Conservation (phyloP, 768 basidiomycete species). For the Pisolithus marmoratus region DNA sequence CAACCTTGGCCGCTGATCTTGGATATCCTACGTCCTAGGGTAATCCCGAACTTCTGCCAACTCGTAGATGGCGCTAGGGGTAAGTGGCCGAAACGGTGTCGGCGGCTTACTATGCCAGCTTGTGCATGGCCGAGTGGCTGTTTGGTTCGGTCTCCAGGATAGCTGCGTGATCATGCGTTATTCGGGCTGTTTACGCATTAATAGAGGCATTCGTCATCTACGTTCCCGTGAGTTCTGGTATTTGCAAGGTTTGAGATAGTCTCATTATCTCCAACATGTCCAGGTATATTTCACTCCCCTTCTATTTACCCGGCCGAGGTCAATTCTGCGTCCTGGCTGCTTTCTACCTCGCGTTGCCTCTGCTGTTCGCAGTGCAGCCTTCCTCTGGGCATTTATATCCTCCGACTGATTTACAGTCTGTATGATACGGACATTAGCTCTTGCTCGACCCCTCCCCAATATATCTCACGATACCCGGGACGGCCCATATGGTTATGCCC, state of each 20-base stretch:
- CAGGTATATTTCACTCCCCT: slow-evolving; percentile 70
- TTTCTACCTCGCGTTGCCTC: slow-evolving; percentile 39
- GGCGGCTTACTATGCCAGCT: slow-evolving; percentile 77
- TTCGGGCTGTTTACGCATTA: slow-evolving; percentile 51
- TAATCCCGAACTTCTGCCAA: slow-evolving; percentile 53
- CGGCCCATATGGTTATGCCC: slow-evolving; percentile 62
- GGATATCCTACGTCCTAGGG: slow-evolving; percentile 61
- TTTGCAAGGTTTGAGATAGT: too few species aligned
- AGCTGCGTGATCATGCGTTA: slow-evolving; percentile 53
- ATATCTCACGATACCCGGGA: slow-evolving; percentile 80
- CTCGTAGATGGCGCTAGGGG: slow-evolving; percentile 58
- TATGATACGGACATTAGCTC: slow-evolving; percentile 55
- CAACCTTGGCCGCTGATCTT: slow-evolving; percentile 45
- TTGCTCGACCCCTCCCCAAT: slow-evolving; percentile 57
- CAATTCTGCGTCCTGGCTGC: slow-evolving; percentile 40
- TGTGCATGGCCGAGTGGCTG: slow-evolving; percentile 55
- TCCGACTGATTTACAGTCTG: slow-evolving; percentile 70
- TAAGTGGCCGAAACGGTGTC: slow-evolving; percentile 44
- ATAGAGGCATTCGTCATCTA: slow-evolving; percentile 60
- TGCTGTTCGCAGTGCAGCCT: slow-evolving; percentile 60
- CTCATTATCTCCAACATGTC: neutral
- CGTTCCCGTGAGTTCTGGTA: slow-evolving; percentile 52
- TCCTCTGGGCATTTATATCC: slow-evolving; percentile 67
- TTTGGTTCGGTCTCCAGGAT: slow-evolving; percentile 39
- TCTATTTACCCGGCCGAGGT: slow-evolving; percentile 52